Evolutionary conservation across 805 yeast genomes (phyloP), one percentile per base, ranked within the genome.

Genomic region (Wickerhamiella dianesei): DNA sequence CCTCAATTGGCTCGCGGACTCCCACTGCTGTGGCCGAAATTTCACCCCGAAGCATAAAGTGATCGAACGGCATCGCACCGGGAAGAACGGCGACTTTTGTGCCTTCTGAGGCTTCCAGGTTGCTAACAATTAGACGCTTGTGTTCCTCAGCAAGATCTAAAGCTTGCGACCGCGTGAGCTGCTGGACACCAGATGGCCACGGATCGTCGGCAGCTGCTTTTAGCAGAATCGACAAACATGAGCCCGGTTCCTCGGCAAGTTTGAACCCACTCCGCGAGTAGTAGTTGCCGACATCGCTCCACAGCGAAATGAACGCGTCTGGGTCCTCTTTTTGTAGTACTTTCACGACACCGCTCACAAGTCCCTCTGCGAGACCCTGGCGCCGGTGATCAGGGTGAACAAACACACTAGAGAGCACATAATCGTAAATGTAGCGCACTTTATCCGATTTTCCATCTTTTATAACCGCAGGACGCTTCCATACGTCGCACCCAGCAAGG

Each of bases 51-150:
- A 37, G 25, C 37, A 48, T 50, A 18, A 49, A 45, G 36, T 46
- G 53, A 22, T 48, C 44, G 40, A 51, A 53, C n/a, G 48, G 48
- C 18, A 50, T 52, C 20, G 2, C 29, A 40, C 39, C 46, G 3
- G 56, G 56, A 35, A 46, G 39, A 4, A 50, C 48, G 22, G 41
- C 18, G 20, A 39, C 41, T 12, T 6, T 5, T 6, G 41, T 14
- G 14, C 25, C 16, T 9, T 6, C 21, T 12, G 14, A n/a, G 8
- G 8, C 14, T 5, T 39, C 41, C 8, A 39, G 41, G 18, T 13
- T 6, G n/a, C n/a, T 39, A 8, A 39, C 8, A 18, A 39, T 12
- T 9, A 39, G 21, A 5, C 25, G 41, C 13, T 20, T 17, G 25
- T 39, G 25, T 22, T 39, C 41, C 12, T 17, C 25, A 14, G n/a